A percentile compares a stretch with the other conserved stretches of the same genome.
Conservation (phyloP, 345 rosid genomes). For the Rhodamnia rubescens region DNA sequence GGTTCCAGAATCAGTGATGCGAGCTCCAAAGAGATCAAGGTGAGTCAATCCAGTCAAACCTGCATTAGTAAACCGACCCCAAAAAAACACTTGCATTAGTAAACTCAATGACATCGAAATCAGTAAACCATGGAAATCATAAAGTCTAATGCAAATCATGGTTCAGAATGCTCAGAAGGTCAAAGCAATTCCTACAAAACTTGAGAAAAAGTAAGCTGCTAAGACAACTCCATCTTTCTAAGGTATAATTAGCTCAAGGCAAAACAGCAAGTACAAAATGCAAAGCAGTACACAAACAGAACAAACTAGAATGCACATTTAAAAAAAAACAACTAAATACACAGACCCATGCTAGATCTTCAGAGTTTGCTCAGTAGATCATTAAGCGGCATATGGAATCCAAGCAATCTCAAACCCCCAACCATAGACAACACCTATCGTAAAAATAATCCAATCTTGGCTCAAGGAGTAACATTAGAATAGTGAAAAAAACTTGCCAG, state of each 20-base stretch:
- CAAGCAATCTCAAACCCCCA: background rate
- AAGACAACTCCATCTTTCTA: background rate
- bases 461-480: background rate
- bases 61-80: too few relatives aligned
- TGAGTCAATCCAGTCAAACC: conserved; percentile 77
- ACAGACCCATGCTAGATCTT: background rate
- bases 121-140: background rate
- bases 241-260: background rate
- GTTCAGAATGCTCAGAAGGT: background rate
- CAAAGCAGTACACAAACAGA: background rate
- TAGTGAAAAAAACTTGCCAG: conserved; percentile 37
- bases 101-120: background rate
- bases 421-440: background rate
- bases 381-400: background rate
- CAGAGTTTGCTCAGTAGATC: background rate
- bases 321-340: background rate
- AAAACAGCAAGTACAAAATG: background rate
- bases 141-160: background rate
- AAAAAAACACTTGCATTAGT: conserved; percentile 24
- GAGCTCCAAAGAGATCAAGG: conserved; percentile 90
- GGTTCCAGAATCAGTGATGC: conserved; percentile 73
- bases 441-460: background rate
- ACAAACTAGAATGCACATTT: background rate
- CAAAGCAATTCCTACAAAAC: background rate
- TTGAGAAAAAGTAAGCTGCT: background rate